Evolutionary conservation across 106 monocot genomes (phyloP).

Genomic region (Acorus calamus): DNA sequence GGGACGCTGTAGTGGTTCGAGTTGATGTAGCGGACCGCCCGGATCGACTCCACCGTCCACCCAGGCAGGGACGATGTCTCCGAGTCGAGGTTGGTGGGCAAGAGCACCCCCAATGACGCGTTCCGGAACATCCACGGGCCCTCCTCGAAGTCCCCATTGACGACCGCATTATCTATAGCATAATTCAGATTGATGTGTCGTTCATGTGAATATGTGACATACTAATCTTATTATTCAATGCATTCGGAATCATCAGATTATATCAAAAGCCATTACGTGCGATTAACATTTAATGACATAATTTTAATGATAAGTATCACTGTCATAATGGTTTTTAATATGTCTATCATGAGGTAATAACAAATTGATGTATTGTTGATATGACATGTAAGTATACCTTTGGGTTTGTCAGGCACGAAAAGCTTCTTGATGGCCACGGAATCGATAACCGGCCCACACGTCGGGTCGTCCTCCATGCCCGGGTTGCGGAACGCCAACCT

Average conservation of each 20-base stretch:
- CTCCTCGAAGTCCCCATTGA: conserved; percentile 67
- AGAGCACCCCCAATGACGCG: conserved; percentile 57
- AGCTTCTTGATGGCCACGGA: conserved; percentile 86
- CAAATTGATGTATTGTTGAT: too few species aligned
- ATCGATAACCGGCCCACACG: conserved; percentile 89
- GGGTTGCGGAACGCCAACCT: conserved; percentile 59
- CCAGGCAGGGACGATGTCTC: conserved; percentile 64
- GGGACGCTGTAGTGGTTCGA: conserved; percentile 72
- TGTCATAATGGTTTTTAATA: too few species aligned
- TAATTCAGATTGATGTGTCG: too few species aligned
- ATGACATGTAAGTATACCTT: conserved; percentile 19
- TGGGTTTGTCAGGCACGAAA: conserved; percentile 50
- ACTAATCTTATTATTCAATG: too few species aligned
- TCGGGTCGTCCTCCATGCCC: conserved; percentile 94
- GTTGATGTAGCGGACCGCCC: conserved; percentile 80
- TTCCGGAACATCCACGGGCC: conserved; percentile 66
- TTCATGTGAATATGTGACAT: too few species aligned
- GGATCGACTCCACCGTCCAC: conserved; percentile 91
- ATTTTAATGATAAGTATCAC: too few species aligned
- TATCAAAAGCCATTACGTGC: too few species aligned
- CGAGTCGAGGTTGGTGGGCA: conserved; percentile 83
- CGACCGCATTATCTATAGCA: conserved; percentile 35
- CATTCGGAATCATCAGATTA: too few species aligned
- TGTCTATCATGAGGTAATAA: too few species aligned
- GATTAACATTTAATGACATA: too few species aligned